Conservation (phyloP, 2,329 filamentous ascomycete species). For the Arthrobotrys conoides region DNA sequence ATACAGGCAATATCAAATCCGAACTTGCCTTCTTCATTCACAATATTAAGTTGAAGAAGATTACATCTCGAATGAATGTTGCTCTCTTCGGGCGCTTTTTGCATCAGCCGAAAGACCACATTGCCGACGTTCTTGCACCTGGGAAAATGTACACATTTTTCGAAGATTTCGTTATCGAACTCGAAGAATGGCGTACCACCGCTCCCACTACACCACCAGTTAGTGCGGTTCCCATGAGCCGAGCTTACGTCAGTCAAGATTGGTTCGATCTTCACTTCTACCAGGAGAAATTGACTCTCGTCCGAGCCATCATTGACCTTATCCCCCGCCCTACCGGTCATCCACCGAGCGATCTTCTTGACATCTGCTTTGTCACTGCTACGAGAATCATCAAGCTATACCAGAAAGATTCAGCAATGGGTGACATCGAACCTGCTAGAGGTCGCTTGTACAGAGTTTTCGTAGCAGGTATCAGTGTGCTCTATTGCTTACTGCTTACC, state of each 20-base stretch:
- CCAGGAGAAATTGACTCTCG: slow-evolving; percentile 57
- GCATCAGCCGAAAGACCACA: slow-evolving; percentile 55
- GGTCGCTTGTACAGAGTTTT: slow-evolving; percentile 58
- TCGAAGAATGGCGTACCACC: slow-evolving; percentile 54
- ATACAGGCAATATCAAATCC: slow-evolving; percentile 58
- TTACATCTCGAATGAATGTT: slow-evolving; percentile 58
- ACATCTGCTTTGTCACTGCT: slow-evolving; percentile 59
- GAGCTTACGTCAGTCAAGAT: slow-evolving; percentile 54
- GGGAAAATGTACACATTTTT: slow-evolving; percentile 60
- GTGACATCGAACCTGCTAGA: slow-evolving; percentile 56
- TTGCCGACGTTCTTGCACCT: slow-evolving; percentile 52
- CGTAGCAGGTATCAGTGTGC: slow-evolving; percentile 56
- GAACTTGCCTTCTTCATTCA: slow-evolving; percentile 60
- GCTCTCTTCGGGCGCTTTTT: slow-evolving; percentile 55
- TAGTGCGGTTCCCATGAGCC: slow-evolving; percentile 51
- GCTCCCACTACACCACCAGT: slow-evolving; percentile 52
- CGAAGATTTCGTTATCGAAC: slow-evolving; percentile 57
- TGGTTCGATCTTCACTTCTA: slow-evolving; percentile 60
- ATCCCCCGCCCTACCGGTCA: slow-evolving; percentile 54
- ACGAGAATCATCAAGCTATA: slow-evolving; percentile 58
- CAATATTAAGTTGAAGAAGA: slow-evolving; percentile 61
- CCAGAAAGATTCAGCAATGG: slow-evolving; percentile 59
- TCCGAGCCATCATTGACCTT: slow-evolving; percentile 57
- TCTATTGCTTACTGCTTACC: slow-evolving; percentile 53
- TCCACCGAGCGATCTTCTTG: slow-evolving; percentile 54